Evolutionary conservation across 2,329 filamentous ascomycete species (phyloP).

Genomic region (Ceratocystis papillata): DNA sequence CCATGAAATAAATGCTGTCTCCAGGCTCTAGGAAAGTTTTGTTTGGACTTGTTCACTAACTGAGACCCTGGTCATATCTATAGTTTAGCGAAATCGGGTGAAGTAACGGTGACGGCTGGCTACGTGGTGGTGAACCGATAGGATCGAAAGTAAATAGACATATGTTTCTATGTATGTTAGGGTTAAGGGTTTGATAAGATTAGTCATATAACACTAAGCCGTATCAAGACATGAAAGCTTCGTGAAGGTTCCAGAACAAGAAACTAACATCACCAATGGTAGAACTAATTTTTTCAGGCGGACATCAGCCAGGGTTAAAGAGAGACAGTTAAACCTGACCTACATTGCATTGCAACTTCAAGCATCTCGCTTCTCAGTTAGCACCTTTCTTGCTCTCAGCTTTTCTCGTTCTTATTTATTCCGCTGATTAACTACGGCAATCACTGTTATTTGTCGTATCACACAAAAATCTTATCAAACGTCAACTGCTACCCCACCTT

Average conservation of each 20-base stretch:
- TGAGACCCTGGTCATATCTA: not conserved
- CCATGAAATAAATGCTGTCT: not conserved
- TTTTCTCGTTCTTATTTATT: too few relatives aligned
- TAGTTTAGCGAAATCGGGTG: constrained; percentile 18
- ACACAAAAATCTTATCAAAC: constrained; percentile 13
- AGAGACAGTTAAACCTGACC: not conserved
- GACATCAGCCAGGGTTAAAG: not conserved
- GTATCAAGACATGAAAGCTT: constrained; percentile 10
- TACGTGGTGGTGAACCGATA: not conserved
- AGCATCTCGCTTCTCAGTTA: not conserved
- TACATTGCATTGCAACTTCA: not conserved
- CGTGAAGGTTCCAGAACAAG: constrained; percentile 25
- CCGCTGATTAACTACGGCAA: not conserved
- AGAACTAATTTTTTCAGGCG: not conserved
- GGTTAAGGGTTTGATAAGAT: not conserved
- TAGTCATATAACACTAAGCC: constrained; percentile 6
- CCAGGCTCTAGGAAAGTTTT: not conserved
- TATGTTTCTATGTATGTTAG: fast-evolving
- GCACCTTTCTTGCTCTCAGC: not conserved
- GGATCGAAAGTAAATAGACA: not conserved
- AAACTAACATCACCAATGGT: constrained; percentile 10
- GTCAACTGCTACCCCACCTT: constrained; percentile 19
- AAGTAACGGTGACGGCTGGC: not conserved
- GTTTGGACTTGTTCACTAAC: not conserved
- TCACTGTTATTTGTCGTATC: not conserved